These are phyloP conservation scores for Neoarthrinium moseri DNA, from an alignment of 2,329 filamentous ascomycete genomes.

Conservation along the genomic window DNA sequence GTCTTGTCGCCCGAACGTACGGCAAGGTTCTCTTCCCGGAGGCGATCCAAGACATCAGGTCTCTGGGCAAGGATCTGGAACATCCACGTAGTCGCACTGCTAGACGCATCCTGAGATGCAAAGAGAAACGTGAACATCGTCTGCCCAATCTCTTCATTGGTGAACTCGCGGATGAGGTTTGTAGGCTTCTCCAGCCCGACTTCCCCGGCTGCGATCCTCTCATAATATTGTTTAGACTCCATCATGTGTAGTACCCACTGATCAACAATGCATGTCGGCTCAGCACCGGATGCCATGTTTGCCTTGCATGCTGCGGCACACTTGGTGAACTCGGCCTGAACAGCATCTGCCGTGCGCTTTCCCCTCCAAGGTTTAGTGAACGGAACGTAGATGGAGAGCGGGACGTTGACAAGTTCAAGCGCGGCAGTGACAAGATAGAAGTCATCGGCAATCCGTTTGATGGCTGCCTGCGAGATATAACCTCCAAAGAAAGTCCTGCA, in stretches of 20 bases:
- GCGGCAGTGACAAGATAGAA: constrained; percentile 78
- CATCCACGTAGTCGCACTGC: constrained; percentile 51
- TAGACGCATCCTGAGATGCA: constrained; percentile 52
- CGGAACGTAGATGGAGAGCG: constrained; percentile 66
- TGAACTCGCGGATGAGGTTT: constrained; percentile 49
- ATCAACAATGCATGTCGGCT: constrained; percentile 73
- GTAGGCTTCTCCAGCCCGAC: constrained; percentile 37
- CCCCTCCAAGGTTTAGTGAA: constrained; percentile 76
- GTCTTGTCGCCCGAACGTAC: constrained; percentile 40
- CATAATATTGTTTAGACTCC: constrained; percentile 66
- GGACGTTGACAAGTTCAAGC: constrained; percentile 78
- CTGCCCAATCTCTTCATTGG: constrained; percentile 45
- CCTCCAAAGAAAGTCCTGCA: constrained; percentile 79
- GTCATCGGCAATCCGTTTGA: constrained; percentile 75
- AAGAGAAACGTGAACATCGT: constrained; percentile 55
- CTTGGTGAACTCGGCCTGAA: constrained; percentile 67
- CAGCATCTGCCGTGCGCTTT: constrained; percentile 71
- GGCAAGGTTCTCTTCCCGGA: constrained; percentile 46
- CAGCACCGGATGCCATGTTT: constrained; percentile 67
- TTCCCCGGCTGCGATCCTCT: constrained; percentile 60
- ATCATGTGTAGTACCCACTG: constrained; percentile 75
- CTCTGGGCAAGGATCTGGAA: constrained; percentile 52
- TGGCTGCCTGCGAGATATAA: constrained; percentile 70
- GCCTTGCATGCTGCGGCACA: constrained; percentile 72
- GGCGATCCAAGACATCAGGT: constrained; percentile 43